Evolutionary conservation across 2,329 filamentous ascomycete species (phyloP).

Genomic region (Ramularia endophylla): DNA sequence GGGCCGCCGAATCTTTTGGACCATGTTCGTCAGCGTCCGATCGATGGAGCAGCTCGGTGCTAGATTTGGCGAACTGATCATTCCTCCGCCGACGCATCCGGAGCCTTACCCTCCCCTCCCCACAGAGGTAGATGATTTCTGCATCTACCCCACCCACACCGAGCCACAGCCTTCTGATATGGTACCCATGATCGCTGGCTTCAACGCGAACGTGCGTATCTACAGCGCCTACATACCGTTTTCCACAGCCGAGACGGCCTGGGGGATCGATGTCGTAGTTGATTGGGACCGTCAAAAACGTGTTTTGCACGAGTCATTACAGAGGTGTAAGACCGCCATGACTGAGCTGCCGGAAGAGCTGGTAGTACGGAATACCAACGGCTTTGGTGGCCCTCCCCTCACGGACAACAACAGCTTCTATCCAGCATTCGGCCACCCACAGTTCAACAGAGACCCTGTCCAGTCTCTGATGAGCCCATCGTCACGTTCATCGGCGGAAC

Average conservation of each 20-base stretch:
- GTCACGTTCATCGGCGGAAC: conserved; percentile 24
- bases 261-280: conserved; percentile 69
- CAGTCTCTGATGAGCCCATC: conserved; percentile 29
- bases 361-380: conserved; percentile 45
- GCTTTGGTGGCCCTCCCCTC: conserved; percentile 10
- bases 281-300: conserved; percentile 72
- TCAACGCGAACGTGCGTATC: conserved; percentile 71
- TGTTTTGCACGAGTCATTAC: conserved; percentile 64
- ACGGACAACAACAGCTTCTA: conserved; percentile 21
- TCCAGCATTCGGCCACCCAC: conserved; percentile 16
- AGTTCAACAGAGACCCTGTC: conserved; percentile 21
- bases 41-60: conserved; percentile 70
- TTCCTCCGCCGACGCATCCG: conserved; percentile 68
- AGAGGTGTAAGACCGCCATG: conserved; percentile 62
- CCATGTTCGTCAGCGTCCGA: conserved; percentile 66
- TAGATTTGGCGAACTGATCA: conserved; percentile 63
- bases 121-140: conserved; percentile 76
- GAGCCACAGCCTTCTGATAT: conserved; percentile 62
- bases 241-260: conserved; percentile 73
- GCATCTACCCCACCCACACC: conserved; percentile 65
- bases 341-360: conserved; percentile 64
- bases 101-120: conserved; percentile 75
- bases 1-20: conserved; percentile 68
- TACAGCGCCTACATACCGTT: conserved; percentile 76
- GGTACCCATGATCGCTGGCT: conserved; percentile 68